Evolutionary conservation across 768 basidiomycete genomes (phyloP), one percentile per base, ranked within the genome.

Genomic region (Russula virescens): DNA sequence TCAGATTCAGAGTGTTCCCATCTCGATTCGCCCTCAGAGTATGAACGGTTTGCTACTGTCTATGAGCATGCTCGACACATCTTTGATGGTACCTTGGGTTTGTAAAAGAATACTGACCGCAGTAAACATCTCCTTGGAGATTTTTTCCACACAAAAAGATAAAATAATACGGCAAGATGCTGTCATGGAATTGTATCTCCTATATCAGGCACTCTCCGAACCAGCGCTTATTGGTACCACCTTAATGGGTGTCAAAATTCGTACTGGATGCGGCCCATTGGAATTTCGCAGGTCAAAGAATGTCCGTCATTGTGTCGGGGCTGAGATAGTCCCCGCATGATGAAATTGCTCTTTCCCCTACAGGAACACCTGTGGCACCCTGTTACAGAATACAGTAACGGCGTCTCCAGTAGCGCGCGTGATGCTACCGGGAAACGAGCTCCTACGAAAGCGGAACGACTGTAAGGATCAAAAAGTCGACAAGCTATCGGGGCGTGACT

Each of bases 21-120:
- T 38, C 47, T 26, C 21, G 28, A 56, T 57, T 57, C 55, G 49
- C 45, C 55, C 11, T 51, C 49, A 38, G n/a, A 26, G 34, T 43
- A 26, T 52, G n/a, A n/a, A n/a, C n/a, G 26, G 34, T 53, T 19
- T 42, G 2, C 18, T 43, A 8, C 34, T 43, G 54, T 23, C 34
- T 43, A 46, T 43, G 26, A 26, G 28, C 31, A n/a, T 62, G 18
- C 48, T 56, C 48, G 35, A 50, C 31, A 52, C 49, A 14, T 49
- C 42, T 21, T 38, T 62, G 43, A 46, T 58, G 61, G 61, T 52
- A 28, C 61, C 55, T 62, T 43, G 49, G 55, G 31, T 19, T 47
- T 45, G 42, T 57, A 28, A 46, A 46, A 52, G 26, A 38, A 43
- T 8, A 14, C 34, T 52, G 35, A 14, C 61, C 23, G 35, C 16